phyloP scores from a whole-genome alignment of 495 filamentous ascomycete genomes.

The Pyronema omphalodes region DNA sequence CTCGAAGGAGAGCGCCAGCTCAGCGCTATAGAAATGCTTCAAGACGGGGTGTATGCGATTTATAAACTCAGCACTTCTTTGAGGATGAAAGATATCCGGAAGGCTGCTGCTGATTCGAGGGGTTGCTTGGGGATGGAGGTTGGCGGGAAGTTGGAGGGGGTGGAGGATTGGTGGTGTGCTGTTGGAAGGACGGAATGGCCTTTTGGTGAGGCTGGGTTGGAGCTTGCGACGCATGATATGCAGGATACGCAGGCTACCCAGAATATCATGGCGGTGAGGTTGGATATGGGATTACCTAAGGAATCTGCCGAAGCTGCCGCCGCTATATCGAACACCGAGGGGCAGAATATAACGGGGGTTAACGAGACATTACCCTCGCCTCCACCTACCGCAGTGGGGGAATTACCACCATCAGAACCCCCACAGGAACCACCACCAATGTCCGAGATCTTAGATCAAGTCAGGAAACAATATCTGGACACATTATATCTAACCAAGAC shows the following conservation, averaged over 20 bases:
- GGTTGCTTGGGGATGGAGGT: neutral
- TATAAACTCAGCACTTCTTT: constrained; percentile 19
- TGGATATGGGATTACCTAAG: constrained; percentile 7
- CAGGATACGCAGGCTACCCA: no score
- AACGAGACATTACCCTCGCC: neutral
- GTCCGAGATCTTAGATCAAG: constrained; percentile 44
- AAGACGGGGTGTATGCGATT: constrained; percentile 18
- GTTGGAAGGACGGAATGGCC: constrained; percentile 2
- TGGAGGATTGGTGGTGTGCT: constrained; percentile 19
- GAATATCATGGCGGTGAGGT: constrained; percentile 4
- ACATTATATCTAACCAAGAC: constrained; percentile 84
- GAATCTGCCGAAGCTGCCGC: no score
- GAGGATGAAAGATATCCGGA: constrained; percentile 23
- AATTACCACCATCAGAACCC: no score
- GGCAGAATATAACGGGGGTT: no score
- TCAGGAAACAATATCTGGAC: constrained; percentile 64
- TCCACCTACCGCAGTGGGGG: no score
- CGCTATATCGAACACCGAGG: no score
- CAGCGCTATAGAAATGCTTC: constrained; percentile 19
- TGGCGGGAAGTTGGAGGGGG: constrained; percentile 5
- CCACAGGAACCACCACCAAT: neutral
- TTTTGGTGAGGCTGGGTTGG: neutral
- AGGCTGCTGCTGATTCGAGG: neutral
- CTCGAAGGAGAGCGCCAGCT: constrained; percentile 22
- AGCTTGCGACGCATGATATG: neutral